phyloP scores from a whole-genome alignment of 2,329 filamentous ascomycete genomes.

The Botrytis fragariae region DNA sequence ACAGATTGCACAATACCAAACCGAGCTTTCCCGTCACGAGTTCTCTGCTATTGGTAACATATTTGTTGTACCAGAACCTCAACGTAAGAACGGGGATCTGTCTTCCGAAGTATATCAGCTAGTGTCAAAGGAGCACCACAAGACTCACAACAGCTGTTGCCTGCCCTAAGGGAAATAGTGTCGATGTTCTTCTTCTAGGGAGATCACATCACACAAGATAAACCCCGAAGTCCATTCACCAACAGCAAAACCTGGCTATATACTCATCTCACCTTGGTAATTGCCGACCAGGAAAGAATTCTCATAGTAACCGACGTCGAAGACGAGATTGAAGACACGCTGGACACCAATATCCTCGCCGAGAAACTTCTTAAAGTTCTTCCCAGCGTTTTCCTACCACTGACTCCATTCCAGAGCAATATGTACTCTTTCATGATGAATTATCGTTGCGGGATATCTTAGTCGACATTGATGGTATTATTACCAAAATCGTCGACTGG shows the following conservation, averaged over 20 bases:
- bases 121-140: neutral
- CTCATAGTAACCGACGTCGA: constrained; percentile 19
- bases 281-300: constrained; percentile 16
- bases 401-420: constrained; percentile 34
- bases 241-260: constrained; percentile 16
- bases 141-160: neutral
- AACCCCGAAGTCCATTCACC: constrained; percentile 16
- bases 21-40: constrained; percentile 32
- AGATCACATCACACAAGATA: constrained; percentile 9
- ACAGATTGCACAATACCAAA: constrained; percentile 37
- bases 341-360: constrained; percentile 31
- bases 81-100: neutral
- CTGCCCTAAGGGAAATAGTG: neutral
- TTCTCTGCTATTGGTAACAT: constrained; percentile 5
- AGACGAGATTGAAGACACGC: constrained; percentile 39
- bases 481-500: constrained; percentile 45
- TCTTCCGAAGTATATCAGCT: neutral
- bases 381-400: constrained; percentile 38
- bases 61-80: neutral
- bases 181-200: constrained; percentile 3
- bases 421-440: constrained; percentile 42
- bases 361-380: constrained; percentile 37
- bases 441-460: constrained; percentile 43
- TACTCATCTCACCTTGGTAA: neutral
- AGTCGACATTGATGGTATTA: constrained; percentile 39